Percentiles rank a stretch among this genome's conserved stretches.
These are phyloP conservation scores for Apium graveolens DNA, from an alignment of 129 eudicot species.

Conservation along the genomic window DNA sequence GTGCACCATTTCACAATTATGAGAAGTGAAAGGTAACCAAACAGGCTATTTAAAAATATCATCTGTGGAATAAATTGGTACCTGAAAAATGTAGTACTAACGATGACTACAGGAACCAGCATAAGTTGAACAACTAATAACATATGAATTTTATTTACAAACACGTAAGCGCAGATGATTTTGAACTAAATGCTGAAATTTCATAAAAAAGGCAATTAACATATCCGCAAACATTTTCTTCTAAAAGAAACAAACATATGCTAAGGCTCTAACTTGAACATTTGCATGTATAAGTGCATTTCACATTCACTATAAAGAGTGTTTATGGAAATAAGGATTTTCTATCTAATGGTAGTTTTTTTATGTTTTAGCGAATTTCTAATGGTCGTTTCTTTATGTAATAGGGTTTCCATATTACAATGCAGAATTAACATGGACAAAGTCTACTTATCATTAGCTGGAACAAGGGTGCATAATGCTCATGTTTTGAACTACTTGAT, in stretches of 20 bases:
- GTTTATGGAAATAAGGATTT: background rate
- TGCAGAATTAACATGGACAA: background rate
- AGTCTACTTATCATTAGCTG: background rate
- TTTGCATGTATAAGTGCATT: background rate
- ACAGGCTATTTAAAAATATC: conserved; percentile 69
- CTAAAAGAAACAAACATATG: background rate
- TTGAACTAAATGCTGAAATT: background rate
- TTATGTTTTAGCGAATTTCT: background rate
- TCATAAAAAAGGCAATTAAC: background rate
- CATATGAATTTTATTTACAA: background rate
- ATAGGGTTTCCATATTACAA: background rate
- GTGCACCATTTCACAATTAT: conserved; percentile 85
- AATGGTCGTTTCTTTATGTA: background rate
- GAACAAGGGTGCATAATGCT: background rate
- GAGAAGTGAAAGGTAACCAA: conserved; percentile 88
- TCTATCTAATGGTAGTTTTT: background rate
- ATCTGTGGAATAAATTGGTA: conserved; percentile 81
- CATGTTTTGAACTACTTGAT: background rate
- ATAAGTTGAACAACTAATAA: background rate
- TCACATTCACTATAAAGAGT: background rate
- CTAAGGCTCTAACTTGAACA: background rate
- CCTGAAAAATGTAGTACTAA: conserved; percentile 35
- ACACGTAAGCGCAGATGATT: background rate
- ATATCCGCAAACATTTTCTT: background rate
- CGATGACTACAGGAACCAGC: background rate